Evolutionary conservation across 106 monocot genomes (phyloP), one percentile per base, ranked within the genome.

Genomic region (Dactylorhiza incarnata): DNA sequence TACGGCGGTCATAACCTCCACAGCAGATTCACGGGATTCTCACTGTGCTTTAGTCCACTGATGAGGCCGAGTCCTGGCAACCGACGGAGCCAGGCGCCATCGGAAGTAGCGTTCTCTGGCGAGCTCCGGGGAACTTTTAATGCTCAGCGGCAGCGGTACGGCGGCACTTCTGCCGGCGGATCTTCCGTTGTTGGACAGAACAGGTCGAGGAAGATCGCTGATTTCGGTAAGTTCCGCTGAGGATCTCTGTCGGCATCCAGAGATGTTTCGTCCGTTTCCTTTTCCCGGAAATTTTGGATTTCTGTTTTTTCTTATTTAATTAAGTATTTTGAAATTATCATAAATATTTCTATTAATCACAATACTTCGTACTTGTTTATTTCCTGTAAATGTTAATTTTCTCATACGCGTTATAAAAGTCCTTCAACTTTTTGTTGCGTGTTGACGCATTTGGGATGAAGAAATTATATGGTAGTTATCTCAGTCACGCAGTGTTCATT

Each of bases 161-260:
- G 52, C n/a, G 69, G 69, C 12, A 26, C 66, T 37, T 26, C 66
- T 13, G 76, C 15, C 69, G 53, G 69, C 9, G 51, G 37, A 19
- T 58, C 56, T 9, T 23, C 22, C 20, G 49, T 9, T 47, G 9
- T 79, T 9, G 78, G 78, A 17, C 78, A 48, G 62, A 79, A 79
- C 46, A 55, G 73, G 49, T 79, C 78, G 20, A 79, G 78, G 78
- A 79, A 79, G 53, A n/a, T 79, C 14, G 73, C 78, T 59, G 78
- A 79, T 79, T 58, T 56, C 20, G 72, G 78, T 62, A 61, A 72
- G 78, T 54, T 73, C 45, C 59, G 78, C 9, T 79, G 55, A 79
- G 2, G 13, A 24, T 66, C 23, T 24, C 66, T 13, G 11, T 37
- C 11, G 29, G 9, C 11, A n/a, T 17, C 15, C 51, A 0, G 3